Percentiles rank a stretch among this genome's conserved stretches.
phyloP scores from a whole-genome alignment of 2,329 filamentous ascomycete species.

The Paecilomyces sp. region DNA sequence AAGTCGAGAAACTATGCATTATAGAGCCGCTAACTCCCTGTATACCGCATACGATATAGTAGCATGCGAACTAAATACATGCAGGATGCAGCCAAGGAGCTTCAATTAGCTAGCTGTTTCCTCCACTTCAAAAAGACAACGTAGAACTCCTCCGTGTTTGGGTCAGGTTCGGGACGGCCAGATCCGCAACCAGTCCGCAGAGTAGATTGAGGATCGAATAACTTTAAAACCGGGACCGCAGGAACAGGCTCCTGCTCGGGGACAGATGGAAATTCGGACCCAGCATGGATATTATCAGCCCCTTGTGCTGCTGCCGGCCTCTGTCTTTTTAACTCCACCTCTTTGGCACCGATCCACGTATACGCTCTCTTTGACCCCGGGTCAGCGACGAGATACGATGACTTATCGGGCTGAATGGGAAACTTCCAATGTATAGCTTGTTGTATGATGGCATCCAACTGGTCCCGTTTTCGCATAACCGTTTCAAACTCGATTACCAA shows the following conservation, averaged over 20 bases:
- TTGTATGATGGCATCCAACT: constrained; percentile 16
- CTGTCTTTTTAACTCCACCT: neutral
- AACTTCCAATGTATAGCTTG: constrained; percentile 15
- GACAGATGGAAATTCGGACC: neutral
- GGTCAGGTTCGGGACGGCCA: neutral
- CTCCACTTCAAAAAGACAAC: neutral
- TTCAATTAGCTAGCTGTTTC: neutral
- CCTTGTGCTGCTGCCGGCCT: too few relatives aligned
- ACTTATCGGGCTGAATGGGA: neutral
- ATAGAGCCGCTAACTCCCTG: too few relatives aligned
- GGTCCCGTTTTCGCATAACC: constrained; percentile 12
- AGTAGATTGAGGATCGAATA: neutral
- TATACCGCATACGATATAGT: too few relatives aligned
- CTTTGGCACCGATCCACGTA: neutral
- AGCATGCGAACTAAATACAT: too few relatives aligned
- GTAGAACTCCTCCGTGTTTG: neutral
- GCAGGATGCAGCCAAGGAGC: too few relatives aligned
- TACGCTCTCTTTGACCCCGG: neutral
- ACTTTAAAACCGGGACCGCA: neutral
- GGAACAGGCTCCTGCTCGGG: neutral
- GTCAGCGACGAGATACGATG: neutral
- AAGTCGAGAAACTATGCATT: too few relatives aligned
- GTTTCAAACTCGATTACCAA: constrained; percentile 23
- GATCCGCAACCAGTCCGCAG: neutral
- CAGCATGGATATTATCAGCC: neutral